Conservation (phyloP, 148 eudicot species). For the Drosera capensis region DNA sequence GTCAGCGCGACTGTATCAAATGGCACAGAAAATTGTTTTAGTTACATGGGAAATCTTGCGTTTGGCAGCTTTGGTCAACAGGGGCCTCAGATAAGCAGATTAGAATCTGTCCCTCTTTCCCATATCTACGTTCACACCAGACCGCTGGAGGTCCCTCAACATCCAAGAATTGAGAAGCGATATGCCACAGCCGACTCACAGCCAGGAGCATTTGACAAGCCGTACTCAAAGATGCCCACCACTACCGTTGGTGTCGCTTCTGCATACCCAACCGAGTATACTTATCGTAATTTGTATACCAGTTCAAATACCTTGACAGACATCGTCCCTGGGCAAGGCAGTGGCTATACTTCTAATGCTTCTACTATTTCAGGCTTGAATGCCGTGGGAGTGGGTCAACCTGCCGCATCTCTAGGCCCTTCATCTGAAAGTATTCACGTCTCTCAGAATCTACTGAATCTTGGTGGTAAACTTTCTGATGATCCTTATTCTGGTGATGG, state of each 20-base stretch:
- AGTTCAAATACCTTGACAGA: slow-evolving; percentile 8
- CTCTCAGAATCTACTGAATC: slow-evolving; percentile 19
- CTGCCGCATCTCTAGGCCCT: slow-evolving; percentile 3
- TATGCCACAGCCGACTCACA: slow-evolving; percentile 15
- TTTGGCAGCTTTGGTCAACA: slow-evolving; percentile 7
- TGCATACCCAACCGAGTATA: background rate
- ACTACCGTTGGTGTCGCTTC: slow-evolving; percentile 7
- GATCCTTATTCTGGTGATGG: slow-evolving; percentile 9
- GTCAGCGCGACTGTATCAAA: slow-evolving; percentile 11
- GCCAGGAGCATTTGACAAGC: slow-evolving; percentile 12
- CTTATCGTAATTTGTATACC: slow-evolving; percentile 4
- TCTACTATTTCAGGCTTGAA: slow-evolving; percentile 11
- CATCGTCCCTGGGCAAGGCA: slow-evolving; percentile 22
- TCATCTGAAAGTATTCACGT: slow-evolving; percentile 10
- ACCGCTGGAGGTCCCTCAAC: slow-evolving; percentile 11
- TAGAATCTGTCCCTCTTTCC: slow-evolving; percentile 11
- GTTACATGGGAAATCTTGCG: slow-evolving; percentile 13
- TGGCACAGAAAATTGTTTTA: slow-evolving; percentile 11
- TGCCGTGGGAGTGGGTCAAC: slow-evolving; percentile 14
- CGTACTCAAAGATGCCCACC: slow-evolving; percentile 12
- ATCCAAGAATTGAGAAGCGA: slow-evolving; percentile 14
- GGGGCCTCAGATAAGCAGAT: background rate
- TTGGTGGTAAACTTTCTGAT: slow-evolving; percentile 12
- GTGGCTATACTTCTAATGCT: slow-evolving; percentile 10
- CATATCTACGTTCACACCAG: slow-evolving; percentile 8